phyloP scores from a whole-genome alignment of 345 rosid genomes.

The Fremontodendron californicum region DNA sequence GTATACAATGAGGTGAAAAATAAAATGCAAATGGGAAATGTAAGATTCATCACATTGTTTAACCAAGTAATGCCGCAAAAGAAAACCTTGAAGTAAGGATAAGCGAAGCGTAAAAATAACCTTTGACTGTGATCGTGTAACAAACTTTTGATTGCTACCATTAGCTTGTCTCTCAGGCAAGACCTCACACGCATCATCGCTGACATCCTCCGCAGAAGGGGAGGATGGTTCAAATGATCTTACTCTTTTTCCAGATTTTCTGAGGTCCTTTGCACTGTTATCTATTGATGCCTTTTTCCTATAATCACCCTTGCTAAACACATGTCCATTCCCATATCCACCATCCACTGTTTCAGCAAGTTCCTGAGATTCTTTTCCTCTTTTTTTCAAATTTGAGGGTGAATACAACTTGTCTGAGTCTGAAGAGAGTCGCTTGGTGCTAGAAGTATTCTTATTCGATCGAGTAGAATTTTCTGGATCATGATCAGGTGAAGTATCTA shows the following conservation, averaged over 20 bases:
- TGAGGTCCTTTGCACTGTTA: constrained; percentile 12
- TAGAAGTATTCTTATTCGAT: constrained; percentile 23
- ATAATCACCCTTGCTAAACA: constrained; percentile 28
- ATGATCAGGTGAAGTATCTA: constrained; percentile 50
- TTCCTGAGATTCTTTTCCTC: constrained; percentile 16
- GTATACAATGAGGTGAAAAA: neutral
- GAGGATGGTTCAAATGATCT: constrained; percentile 24
- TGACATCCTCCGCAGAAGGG: constrained; percentile 26
- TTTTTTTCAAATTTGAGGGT: constrained; percentile 22
- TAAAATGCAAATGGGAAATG: neutral
- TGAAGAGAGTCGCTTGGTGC: constrained; percentile 22
- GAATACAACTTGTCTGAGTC: constrained; percentile 33
- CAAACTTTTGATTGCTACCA: constrained; percentile 21
- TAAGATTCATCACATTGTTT: neutral
- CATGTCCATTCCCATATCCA: constrained; percentile 13
- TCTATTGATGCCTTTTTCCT: constrained; percentile 6
- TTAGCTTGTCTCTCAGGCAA: constrained; percentile 20
- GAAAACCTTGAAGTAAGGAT: neutral
- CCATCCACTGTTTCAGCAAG: constrained; percentile 12
- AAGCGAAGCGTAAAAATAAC: constrained; percentile 14
- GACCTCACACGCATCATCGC: constrained; percentile 26
- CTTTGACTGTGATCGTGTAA: constrained; percentile 25
- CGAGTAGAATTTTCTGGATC: constrained; percentile 21
- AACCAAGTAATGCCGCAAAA: neutral
- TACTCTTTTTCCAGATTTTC: constrained; percentile 27